phyloP scores from a whole-genome alignment of 495 filamentous ascomycete species.

The Annulohypoxylon moriforme region DNA sequence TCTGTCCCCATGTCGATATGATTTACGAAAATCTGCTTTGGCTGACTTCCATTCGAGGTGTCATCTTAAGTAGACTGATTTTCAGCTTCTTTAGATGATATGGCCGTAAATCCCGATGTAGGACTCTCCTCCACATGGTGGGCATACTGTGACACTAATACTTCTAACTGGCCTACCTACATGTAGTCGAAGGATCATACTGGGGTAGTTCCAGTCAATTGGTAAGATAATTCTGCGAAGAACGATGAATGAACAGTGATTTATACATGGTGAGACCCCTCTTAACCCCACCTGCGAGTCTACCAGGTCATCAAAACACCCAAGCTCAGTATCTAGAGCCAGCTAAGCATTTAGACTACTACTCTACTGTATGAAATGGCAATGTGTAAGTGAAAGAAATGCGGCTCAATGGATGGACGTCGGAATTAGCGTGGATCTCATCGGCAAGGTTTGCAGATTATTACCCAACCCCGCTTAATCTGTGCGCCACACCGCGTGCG shows the following conservation, averaged over 20 bases:
- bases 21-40: background rate
- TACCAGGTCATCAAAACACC: background rate
- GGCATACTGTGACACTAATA: background rate
- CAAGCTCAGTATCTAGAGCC: background rate
- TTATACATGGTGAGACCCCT: background rate
- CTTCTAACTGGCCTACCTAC: background rate
- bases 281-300: background rate
- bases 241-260: background rate
- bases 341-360: background rate
- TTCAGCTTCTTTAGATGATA: background rate
- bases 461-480: background rate
- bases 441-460: background rate
- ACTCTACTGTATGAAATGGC: background rate
- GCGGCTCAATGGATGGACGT: slow-evolving; percentile 31
- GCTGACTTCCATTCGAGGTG: background rate
- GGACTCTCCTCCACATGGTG: background rate
- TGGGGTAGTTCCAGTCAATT: background rate
- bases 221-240: background rate
- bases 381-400: background rate
- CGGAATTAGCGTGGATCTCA: slow-evolving; percentile 21
- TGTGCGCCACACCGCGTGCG: background rate
- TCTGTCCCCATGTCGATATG: background rate
- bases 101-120: background rate
- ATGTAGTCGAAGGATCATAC: background rate
- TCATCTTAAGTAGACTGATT: background rate